Conservation (phyloP, 2,329 filamentous ascomycete genomes). For the Cercospora zeae-maydis region DNA sequence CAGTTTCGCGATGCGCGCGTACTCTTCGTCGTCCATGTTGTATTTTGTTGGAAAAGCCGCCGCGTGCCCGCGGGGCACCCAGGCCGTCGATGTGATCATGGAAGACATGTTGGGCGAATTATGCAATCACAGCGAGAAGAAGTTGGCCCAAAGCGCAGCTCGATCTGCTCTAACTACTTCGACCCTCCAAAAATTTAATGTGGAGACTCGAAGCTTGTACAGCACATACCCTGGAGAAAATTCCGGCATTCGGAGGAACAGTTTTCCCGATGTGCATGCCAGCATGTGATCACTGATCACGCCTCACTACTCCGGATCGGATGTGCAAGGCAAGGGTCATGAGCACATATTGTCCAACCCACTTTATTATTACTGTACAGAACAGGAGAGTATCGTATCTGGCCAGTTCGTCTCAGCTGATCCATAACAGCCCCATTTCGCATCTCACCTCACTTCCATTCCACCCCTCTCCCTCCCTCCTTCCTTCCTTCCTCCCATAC, state of each 20-base stretch:
- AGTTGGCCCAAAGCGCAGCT: not conserved
- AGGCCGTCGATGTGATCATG: slow-evolving; percentile 53
- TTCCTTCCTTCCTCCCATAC: too few species aligned
- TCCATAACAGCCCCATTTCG: not conserved
- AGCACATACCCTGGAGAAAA: not conserved
- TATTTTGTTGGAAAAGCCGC: slow-evolving; percentile 50
- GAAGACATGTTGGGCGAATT: slow-evolving; percentile 45
- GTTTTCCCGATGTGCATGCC: not conserved
- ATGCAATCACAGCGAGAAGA: not conserved
- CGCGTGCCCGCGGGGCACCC: slow-evolving; percentile 52
- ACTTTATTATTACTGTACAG: too few species aligned
- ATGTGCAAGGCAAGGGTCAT: not conserved
- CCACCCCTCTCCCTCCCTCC: not conserved
- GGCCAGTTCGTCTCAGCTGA: not conserved
- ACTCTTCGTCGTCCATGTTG: slow-evolving; percentile 52
- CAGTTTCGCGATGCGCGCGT: slow-evolving; percentile 49
- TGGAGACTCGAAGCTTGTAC: not conserved
- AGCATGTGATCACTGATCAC: slow-evolving; percentile 4
- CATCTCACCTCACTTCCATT: not conserved
- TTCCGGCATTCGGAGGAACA: not conserved
- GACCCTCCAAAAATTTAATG: slow-evolving; percentile 5
- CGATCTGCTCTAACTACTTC: not conserved
- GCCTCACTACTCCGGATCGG: not conserved
- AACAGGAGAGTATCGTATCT: not conserved
- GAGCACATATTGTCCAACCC: slow-evolving; percentile 4